Conservation (phyloP, 2,329 filamentous ascomycete genomes). For the Claviceps maximensis region DNA sequence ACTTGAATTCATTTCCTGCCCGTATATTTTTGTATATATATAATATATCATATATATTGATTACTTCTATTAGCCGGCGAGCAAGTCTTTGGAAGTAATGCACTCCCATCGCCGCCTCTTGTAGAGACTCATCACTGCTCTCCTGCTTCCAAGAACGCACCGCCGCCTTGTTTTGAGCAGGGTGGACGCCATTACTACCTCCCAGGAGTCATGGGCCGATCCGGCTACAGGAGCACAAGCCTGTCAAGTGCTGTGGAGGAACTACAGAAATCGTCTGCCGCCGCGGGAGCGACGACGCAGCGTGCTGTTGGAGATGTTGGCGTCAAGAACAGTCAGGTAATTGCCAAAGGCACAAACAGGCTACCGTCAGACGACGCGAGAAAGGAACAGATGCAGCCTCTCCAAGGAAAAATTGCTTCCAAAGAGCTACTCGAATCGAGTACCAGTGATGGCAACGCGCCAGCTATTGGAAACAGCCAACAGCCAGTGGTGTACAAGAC, state of each 20-base stretch:
- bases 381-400: not conserved
- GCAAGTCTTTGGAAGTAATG: constrained; percentile 13
- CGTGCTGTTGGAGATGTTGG: not conserved
- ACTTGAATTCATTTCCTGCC: not conserved
- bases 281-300: constrained; percentile 8
- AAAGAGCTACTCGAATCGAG: not conserved
- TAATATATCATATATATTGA: not conserved
- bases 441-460: not conserved
- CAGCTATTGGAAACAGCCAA: not conserved
- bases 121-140: constrained; percentile 9
- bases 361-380: not conserved
- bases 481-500: not conserved
- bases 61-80: constrained; percentile 14
- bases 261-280: constrained; percentile 16
- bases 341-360: not conserved
- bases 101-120: constrained; percentile 17
- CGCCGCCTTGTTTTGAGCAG: constrained; percentile 9
- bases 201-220: constrained; percentile 1
- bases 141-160: constrained; percentile 9
- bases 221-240: not conserved
- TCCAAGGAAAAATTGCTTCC: not conserved
- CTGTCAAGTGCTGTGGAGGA: constrained; percentile 9
- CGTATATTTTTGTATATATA: not conserved
- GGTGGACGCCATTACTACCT: constrained; percentile 16
- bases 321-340: not conserved